phyloP scores from a whole-genome alignment of 805 yeast genomes.

The Candida michaelii region DNA sequence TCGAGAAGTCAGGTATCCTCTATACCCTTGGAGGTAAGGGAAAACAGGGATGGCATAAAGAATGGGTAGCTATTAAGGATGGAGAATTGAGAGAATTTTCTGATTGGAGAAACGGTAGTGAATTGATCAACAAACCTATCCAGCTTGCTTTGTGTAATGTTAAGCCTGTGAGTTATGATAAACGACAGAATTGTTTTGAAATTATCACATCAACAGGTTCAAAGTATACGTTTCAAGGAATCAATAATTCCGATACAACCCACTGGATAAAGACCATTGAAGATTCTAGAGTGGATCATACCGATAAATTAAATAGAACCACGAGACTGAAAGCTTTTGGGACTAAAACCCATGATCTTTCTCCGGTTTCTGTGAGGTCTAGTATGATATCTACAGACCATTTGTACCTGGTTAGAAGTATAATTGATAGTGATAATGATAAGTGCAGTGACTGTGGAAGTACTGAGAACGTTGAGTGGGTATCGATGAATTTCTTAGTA shows the following conservation, averaged over 20 bases:
- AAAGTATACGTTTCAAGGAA: conserved; percentile 74
- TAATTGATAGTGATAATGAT: conserved; percentile 53
- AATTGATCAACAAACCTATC: conserved; percentile 63
- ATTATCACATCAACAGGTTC: conserved; percentile 66
- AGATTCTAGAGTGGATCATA: conserved; percentile 45
- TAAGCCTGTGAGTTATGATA: conserved; percentile 48
- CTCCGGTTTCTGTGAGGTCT: conserved; percentile 20
- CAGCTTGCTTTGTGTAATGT: conserved; percentile 68
- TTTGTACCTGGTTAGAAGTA: conserved; percentile 38
- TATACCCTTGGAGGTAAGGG: conserved; percentile 61
- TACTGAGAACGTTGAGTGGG: conserved; percentile 74
- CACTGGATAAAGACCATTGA: conserved; percentile 67
- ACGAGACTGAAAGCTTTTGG: conserved; percentile 1
- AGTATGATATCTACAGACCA: conserved; percentile 23
- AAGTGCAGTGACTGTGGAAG: conserved; percentile 81
- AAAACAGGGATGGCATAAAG: conserved; percentile 80
- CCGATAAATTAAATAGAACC: conserved; percentile 11
- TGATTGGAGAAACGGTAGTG: conserved; percentile 75
- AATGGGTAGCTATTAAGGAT: conserved; percentile 75
- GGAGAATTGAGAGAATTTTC: conserved; percentile 69
- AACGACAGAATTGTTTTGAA: conserved; percentile 65
- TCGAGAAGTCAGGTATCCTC: conserved; percentile 43
- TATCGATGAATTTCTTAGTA: conserved; percentile 70
- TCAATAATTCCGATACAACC: conserved; percentile 62
- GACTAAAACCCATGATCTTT: not conserved